Base-by-base conservation (phyloP, 2,329 filamentous ascomycete genomes). In the Trichoderma afroharzianum region DNA sequence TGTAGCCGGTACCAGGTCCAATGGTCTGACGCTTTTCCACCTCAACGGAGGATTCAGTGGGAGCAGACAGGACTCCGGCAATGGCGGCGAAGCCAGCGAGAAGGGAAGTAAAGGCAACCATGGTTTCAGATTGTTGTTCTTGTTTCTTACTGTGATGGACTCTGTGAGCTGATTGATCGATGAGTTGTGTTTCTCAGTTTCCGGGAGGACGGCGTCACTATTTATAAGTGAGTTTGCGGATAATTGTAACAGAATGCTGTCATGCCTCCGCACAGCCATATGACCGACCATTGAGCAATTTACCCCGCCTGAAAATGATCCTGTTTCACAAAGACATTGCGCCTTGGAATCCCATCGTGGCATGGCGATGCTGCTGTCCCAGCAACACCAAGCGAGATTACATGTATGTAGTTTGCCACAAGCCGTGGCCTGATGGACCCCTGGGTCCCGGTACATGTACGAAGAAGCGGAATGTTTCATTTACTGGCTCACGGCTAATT, bases 401-500 rank as follows among this genome's bases (percentile, higher is more conserved):
- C 26, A 21, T 67, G 24, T 5, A 18, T 66, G 26, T 7, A 53
- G 62, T 32, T 63, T 33, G 43, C 43, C 47, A 55, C 63, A 28
- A 58, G 39, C 24, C 15, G 30, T 58, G 24, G 32, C 21, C 30
- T 36, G n/a, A 50, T 32, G 66, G 50, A 43, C 24, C 21, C 63
- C 26, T 26, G n/a, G 18, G 15, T 21, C 14, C 66, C 66, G 57
- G 57, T 33, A 69, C 55, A 69, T 69, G 57, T 9, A 33, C 50
- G 14, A 18, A 61, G 47, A 32, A 50, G 8, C 53, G 28, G 28
- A 14, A 58, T 7, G 33, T 36, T 39, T 26, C 15, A 53, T 69
- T 28, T 33, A 28, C 36, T 68, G 55, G 39, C n/a, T 69, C n/a
- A 36, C 55, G 66, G 66, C 66, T 69, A 69, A 69, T 69, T 36